Evolutionary conservation across 2,329 filamentous ascomycete genomes (phyloP), one percentile per base, ranked within the genome.

Genomic region (Talaromyces sp.): DNA sequence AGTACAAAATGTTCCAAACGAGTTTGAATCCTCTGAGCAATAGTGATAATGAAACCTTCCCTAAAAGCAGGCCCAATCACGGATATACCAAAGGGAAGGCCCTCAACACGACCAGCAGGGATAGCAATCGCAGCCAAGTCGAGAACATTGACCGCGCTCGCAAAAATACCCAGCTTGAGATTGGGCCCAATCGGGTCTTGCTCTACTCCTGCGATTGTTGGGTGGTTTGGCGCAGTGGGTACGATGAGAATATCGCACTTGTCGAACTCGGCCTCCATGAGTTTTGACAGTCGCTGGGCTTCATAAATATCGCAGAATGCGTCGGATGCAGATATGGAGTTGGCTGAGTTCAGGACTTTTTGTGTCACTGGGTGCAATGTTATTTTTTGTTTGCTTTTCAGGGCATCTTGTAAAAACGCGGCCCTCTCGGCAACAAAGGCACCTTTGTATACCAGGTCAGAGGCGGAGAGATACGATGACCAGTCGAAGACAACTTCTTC

Each of bases 81-180:
- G 2, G 61, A 62, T 51, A 69, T 65, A 40, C 67, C 66, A 60
- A 70, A 71, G 1, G 69, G 68, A 51, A 71, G 36, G 56, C 58
- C 60, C 14, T 62, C 58, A 75, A 14, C 75, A 1, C 82, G 78
- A 9, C 85, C 66, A 2, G 81, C 83, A 44, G 80, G 81, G 66
- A 61, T 61, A 23, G 53, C 59, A 30, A 61, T 34, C 8, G 59
- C 59, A n/a, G 59, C 12, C 28, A 86, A 77, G 69, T 87, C 85
- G 18, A 87, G 70, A 31, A 87, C 83, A 66, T 87, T 87, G 16
- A 81, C 85, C 67, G 83, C 86, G 67, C 87, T 85, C 0, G 84
- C 86, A 61, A 86, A 87, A 44, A 78, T 81, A 5, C 84, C 83
- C 5, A 86, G 68, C 3, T 77, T 70, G 4, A 82, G 82, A 65